Evolutionary conservation across 2,329 filamentous ascomycete species (phyloP).

Genomic region (Tolypocladium amazonense): DNA sequence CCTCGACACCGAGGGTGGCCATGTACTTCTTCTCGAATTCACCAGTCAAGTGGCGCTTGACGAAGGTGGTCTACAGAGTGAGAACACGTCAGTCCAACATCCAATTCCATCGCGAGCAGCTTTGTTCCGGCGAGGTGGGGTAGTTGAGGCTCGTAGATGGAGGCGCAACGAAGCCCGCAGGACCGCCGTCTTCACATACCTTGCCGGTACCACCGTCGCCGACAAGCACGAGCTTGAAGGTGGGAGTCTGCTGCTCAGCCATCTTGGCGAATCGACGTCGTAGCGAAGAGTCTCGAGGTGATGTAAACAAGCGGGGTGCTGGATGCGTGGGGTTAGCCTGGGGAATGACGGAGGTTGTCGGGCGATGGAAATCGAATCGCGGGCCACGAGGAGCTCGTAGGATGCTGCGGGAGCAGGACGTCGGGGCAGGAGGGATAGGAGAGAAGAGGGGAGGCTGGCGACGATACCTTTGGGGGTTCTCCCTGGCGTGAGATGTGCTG

Average conservation of each 20-base stretch:
- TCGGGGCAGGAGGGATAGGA: constrained; percentile 11
- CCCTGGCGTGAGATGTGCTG: constrained; percentile 18
- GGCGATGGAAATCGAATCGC: constrained; percentile 6
- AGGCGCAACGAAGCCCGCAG: constrained; percentile 8
- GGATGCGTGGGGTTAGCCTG: constrained; percentile 21
- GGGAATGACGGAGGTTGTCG: constrained; percentile 7
- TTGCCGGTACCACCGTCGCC: constrained; percentile 99
- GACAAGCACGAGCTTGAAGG: constrained; percentile 99
- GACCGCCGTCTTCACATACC: constrained; percentile 42
- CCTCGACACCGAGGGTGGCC: constrained; percentile 97
- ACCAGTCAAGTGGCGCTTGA: constrained; percentile 99
- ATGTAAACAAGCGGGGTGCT: constrained; percentile 39
- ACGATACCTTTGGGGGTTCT: constrained; percentile 10
- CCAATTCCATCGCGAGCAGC: background rate
- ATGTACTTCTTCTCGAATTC: constrained; percentile 99
- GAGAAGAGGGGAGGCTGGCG: constrained; percentile 8
- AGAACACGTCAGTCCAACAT: background rate
- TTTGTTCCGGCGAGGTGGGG: constrained; percentile 9
- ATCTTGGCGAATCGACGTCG: constrained; percentile 37
- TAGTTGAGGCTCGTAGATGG: constrained; percentile 10
- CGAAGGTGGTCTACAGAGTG: constrained; percentile 78
- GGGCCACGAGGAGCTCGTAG: constrained; percentile 3
- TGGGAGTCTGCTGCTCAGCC: constrained; percentile 55
- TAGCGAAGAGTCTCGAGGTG: constrained; percentile 15
- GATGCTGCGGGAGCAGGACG: constrained; percentile 6